Evolutionary conservation across 495 filamentous ascomycete species (phyloP), one percentile per base, ranked within the genome.

Genomic region (Antarctomyces pellizariae): DNA sequence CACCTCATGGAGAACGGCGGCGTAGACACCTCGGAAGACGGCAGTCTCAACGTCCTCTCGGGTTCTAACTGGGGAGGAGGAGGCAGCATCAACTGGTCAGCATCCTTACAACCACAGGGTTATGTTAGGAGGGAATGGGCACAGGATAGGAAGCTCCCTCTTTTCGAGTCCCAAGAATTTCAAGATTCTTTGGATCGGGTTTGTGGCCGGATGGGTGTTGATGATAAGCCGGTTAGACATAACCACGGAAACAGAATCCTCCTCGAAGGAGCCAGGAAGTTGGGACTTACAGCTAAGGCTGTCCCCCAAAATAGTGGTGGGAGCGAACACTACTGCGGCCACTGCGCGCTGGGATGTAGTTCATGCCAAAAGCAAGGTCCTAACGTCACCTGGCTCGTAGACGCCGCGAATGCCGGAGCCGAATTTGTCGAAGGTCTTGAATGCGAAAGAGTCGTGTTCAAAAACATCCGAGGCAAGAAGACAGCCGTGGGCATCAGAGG

Each of bases 81-180:
- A 18, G 79, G 80, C 0, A 76, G 75, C 1, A 46, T 92, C 31
- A 90, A 91, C 40, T 91, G 80, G 82, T 73, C 70, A 19, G 83
- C 75, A n/a, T 61, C 62, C 8, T 46, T 92, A 18, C 77, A 84
- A 42, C 72, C 72, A 0, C 83, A 84, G 46, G 68, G 57, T 9
- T 84, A 57, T 35, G 75, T 93, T 0, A 60, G 79, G 8, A 54
- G 67, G 32, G 77, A 93, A 47, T 93, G 83, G 83, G 70, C 77
- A 0, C 42, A 52, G 26, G 53, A 68, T 29, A 34, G 45, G 13
- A 67, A 67, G 2, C 51, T 93, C n/a, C 56, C 63, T 0, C 76
- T 86, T 36, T 91, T 91, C 40, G 73, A 67, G 0, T 71, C 67
- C 1, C 44, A 54, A 1, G 74, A 75, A 30, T 92, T 66, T 36